Evolutionary conservation across 805 yeast genomes (phyloP).

Genomic region (Scheffersomyces stipitis): DNA sequence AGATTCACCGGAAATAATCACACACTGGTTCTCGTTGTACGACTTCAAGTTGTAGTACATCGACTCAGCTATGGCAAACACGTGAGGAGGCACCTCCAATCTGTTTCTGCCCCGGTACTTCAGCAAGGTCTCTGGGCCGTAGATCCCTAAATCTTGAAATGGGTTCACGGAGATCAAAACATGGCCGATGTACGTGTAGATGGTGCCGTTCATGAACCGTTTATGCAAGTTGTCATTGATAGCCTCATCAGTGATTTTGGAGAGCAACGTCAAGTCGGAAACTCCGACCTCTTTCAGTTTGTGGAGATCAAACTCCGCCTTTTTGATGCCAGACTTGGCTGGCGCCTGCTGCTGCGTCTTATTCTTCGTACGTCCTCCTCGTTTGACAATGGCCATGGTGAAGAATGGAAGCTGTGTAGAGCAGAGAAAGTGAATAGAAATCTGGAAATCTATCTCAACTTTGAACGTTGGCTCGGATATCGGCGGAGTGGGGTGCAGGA

Average conservation of each 20-base stretch:
- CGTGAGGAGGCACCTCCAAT: slow-evolving; percentile 97
- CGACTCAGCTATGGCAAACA: slow-evolving; percentile 94
- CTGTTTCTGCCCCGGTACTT: slow-evolving; percentile 89
- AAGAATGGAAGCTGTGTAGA: neutral
- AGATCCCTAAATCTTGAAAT: slow-evolving; percentile 92
- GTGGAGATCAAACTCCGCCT: slow-evolving; percentile 84
- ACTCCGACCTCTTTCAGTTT: slow-evolving; percentile 99
- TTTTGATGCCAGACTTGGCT: slow-evolving; percentile 62
- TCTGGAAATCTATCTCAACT: too few relatives aligned
- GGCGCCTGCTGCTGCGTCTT: slow-evolving; percentile 55
- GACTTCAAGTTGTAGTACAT: slow-evolving; percentile 96
- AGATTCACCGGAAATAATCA: slow-evolving; percentile 94
- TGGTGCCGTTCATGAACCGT: slow-evolving; percentile 84
- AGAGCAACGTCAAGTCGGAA: slow-evolving; percentile 84
- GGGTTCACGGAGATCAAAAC: slow-evolving; percentile 96
- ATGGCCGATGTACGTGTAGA: slow-evolving; percentile 92
- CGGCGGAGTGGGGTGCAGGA: too few relatives aligned
- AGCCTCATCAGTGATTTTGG: slow-evolving; percentile 86
- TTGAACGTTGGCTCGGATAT: too few relatives aligned
- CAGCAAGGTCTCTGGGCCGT: slow-evolving; percentile 73
- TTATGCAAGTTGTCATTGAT: slow-evolving; percentile 89
- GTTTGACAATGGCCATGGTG: slow-evolving; percentile 72
- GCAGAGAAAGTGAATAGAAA: too few relatives aligned
- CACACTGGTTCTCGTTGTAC: slow-evolving; percentile 93
- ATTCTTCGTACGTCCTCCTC: slow-evolving; percentile 61